A percentile compares a stretch with the other conserved stretches of the same genome.
Conservation (phyloP, 1,284 basidiomycete species). For the Boletus hoseneyae region DNA sequence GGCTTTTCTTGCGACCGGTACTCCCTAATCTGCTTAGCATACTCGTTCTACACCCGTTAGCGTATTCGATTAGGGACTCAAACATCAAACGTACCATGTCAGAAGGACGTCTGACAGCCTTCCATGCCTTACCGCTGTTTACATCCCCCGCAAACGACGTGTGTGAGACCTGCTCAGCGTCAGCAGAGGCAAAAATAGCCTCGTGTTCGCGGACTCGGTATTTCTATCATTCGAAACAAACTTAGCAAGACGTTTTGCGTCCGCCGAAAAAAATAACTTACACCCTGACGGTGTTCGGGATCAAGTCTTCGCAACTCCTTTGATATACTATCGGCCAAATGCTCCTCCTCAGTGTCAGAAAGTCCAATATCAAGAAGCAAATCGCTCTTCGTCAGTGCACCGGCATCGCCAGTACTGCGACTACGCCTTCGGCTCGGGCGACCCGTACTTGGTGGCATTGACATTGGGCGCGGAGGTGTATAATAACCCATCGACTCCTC, state of each 20-base stretch:
- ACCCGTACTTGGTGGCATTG: constrained; percentile 36
- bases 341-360: constrained; percentile 45
- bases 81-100: constrained; percentile 72
- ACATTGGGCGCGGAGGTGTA: constrained; percentile 28
- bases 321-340: constrained; percentile 63
- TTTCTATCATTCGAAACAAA: constrained; percentile 35
- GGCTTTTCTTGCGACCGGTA: constrained; percentile 72
- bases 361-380: constrained; percentile 41
- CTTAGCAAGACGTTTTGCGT: constrained; percentile 1
- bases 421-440: constrained; percentile 61
- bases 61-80: background rate
- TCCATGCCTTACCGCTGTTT: constrained; percentile 84
- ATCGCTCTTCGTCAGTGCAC: constrained; percentile 38
- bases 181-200: constrained; percentile 81
- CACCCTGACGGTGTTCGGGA: constrained; percentile 44
- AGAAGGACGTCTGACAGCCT: constrained; percentile 80
- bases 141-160: constrained; percentile 73
- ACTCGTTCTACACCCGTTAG: constrained; percentile 69
- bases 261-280: constrained; percentile 33
- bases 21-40: constrained; percentile 83
- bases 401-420: constrained; percentile 69
- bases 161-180: constrained; percentile 65
- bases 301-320: constrained; percentile 62
- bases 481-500: constrained; percentile 41
- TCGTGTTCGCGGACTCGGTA: constrained; percentile 68